These are phyloP conservation scores for Balamuthia mandrillaris DNA, from an alignment of 208 protist genomes.

Conservation along the genomic window DNA sequence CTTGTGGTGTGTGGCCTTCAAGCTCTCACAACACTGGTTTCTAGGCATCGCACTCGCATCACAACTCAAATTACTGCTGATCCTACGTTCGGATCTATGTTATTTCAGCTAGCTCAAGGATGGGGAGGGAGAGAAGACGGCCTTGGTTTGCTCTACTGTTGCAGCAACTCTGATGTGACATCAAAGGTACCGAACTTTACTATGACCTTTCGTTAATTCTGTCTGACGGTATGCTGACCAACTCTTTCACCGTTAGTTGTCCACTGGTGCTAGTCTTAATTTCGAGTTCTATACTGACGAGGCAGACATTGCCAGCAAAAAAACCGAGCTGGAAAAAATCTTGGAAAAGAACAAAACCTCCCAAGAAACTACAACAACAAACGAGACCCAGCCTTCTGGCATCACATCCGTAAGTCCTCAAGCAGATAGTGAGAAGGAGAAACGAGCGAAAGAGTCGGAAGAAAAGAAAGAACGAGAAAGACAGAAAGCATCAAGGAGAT, in stretches of 20 bases:
- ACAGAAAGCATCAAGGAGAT: neutral
- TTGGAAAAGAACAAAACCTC: neutral
- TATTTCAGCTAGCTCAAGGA: conserved; percentile 33
- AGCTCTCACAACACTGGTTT: conserved; percentile 12
- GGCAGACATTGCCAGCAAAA: too few relatives aligned
- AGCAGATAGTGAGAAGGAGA: neutral
- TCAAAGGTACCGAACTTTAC: too few relatives aligned
- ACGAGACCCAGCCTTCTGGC: neutral
- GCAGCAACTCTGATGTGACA: neutral
- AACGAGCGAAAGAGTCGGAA: neutral
- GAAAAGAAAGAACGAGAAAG: neutral
- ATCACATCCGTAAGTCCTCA: neutral
- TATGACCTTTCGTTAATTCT: too few relatives aligned
- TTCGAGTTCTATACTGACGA: conserved; percentile 37
- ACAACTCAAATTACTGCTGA: conserved; percentile 21
- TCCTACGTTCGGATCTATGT: neutral
- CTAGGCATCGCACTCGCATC: neutral
- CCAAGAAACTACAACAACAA: neutral
- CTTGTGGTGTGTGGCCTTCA: conserved; percentile 4
- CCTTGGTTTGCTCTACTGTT: conserved; percentile 12
- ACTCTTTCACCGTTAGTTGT: neutral
- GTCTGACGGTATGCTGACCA: neutral
- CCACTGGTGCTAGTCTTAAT: neutral
- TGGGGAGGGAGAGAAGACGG: conserved; percentile 31
- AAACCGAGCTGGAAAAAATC: too few relatives aligned